Conservation (phyloP, 192 early-diverging fungal species). For the Linnemannia hyalina region DNA sequence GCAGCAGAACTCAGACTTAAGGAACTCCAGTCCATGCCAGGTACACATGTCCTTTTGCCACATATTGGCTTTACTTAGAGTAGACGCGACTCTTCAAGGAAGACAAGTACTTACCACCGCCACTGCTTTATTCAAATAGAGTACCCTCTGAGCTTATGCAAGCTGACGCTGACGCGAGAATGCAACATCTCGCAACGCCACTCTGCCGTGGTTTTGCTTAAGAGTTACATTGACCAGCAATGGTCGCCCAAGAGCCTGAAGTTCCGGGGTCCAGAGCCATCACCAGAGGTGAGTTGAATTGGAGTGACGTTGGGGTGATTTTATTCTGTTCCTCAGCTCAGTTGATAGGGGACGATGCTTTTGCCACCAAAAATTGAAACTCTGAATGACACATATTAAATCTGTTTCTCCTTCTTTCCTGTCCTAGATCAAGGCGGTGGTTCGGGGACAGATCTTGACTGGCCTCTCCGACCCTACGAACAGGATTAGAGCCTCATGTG, state of each 20-base stretch:
- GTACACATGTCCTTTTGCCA: slow-evolving; percentile 32
- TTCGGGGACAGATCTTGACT: slow-evolving; percentile 65
- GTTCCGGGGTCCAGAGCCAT: slow-evolving; percentile 67
- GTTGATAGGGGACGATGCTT: neutral
- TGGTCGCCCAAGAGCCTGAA: slow-evolving; percentile 73
- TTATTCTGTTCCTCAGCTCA: neutral
- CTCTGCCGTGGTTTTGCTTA: slow-evolving; percentile 77
- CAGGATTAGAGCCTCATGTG: slow-evolving; percentile 74
- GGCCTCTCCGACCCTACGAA: slow-evolving; percentile 69
- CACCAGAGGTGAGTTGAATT: slow-evolving; percentile 58
- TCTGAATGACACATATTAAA: neutral
- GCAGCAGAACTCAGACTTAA: slow-evolving; percentile 77
- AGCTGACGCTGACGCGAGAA: slow-evolving; percentile 71
- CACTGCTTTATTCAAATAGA: slow-evolving; percentile 37
- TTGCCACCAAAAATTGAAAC: slow-evolving; percentile 3
- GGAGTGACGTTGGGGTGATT: neutral
- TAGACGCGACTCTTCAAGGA: no score
- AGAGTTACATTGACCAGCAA: slow-evolving; percentile 76
- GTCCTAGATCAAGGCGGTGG: slow-evolving; percentile 63
- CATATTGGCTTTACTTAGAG: neutral
- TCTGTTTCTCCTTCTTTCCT: neutral
- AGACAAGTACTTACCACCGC: neutral
- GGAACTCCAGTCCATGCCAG: slow-evolving; percentile 70
- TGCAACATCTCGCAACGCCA: slow-evolving; percentile 71
- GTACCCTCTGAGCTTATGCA: slow-evolving; percentile 75